phyloP scores from a whole-genome alignment of 2,329 filamentous ascomycete genomes.

The Cladophialophora immunda region DNA sequence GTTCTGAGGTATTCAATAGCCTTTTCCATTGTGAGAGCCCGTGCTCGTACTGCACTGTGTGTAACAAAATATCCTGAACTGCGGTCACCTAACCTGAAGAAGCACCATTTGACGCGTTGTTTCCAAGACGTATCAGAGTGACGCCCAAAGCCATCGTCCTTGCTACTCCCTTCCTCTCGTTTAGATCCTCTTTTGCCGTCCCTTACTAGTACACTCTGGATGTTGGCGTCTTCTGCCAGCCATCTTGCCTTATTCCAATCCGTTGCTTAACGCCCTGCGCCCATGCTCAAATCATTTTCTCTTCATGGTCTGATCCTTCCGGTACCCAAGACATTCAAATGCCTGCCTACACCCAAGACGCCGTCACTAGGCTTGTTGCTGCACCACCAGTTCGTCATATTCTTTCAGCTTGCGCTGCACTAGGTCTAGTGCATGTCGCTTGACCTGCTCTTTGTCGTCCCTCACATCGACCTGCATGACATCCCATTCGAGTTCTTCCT shows the following conservation, averaged over 20 bases:
- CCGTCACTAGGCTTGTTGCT: not conserved
- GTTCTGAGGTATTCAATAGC: no score
- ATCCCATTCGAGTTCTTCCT: slow-evolving; percentile 71
- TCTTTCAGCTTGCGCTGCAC: slow-evolving; percentile 65
- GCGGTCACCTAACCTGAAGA: not conserved
- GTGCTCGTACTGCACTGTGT: not conserved
- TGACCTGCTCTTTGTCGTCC: slow-evolving; percentile 64
- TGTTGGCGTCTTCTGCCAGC: not conserved
- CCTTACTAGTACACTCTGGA: slow-evolving; percentile 1
- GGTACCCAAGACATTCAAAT: not conserved
- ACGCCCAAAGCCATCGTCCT: not conserved
- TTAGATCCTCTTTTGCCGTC: not conserved
- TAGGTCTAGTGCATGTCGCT: slow-evolving; percentile 65
- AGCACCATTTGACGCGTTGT: not conserved
- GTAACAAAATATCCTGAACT: not conserved
- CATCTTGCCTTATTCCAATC: not conserved
- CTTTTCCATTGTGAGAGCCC: no score
- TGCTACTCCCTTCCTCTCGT: not conserved
- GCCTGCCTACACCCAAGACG: not conserved
- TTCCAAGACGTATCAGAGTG: not conserved
- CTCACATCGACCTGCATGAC: slow-evolving; percentile 73
- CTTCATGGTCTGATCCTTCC: not conserved
- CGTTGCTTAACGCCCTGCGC: slow-evolving; percentile 23
- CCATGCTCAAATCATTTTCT: slow-evolving; percentile 24
- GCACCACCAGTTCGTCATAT: slow-evolving; percentile 40